Conservation (phyloP, 2,329 filamentous ascomycete genomes). For the Onygenales sp. region DNA sequence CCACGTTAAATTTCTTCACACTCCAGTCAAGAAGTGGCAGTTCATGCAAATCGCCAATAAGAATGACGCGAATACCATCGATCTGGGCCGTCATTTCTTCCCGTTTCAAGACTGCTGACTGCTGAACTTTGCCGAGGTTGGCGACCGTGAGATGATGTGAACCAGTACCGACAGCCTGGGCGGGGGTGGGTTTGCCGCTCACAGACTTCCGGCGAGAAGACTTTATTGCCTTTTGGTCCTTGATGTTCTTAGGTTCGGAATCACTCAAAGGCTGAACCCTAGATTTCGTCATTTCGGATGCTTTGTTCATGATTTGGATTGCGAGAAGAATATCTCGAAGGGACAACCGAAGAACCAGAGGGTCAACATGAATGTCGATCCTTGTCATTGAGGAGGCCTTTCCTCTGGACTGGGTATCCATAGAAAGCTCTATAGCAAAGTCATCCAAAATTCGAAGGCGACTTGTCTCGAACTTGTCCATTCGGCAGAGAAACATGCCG, state of each 20-base stretch:
- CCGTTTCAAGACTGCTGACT: constrained; percentile 49
- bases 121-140: constrained; percentile 6
- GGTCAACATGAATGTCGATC: constrained; percentile 81
- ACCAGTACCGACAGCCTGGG: background rate
- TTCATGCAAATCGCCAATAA: constrained; percentile 94
- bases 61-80: constrained; percentile 79
- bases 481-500: constrained; percentile 96
- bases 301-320: constrained; percentile 83
- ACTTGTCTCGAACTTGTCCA: constrained; percentile 93
- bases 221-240: constrained; percentile 18
- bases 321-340: constrained; percentile 90
- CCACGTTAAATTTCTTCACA: constrained; percentile 77
- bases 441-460: constrained; percentile 90
- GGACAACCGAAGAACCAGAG: constrained; percentile 80
- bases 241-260: constrained; percentile 45
- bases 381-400: constrained; percentile 56
- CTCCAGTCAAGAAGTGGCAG: constrained; percentile 89
- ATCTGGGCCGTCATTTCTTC: constrained; percentile 82
- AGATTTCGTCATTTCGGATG: constrained; percentile 67
- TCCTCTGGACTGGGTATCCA: constrained; percentile 62
- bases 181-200: background rate
- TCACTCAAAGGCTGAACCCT: constrained; percentile 39
- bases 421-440: constrained; percentile 81
- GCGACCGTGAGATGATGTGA: constrained; percentile 6
- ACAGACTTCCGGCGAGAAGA: background rate